Conservation (phyloP, 106 monocot species). For the Allium fistulosum region DNA sequence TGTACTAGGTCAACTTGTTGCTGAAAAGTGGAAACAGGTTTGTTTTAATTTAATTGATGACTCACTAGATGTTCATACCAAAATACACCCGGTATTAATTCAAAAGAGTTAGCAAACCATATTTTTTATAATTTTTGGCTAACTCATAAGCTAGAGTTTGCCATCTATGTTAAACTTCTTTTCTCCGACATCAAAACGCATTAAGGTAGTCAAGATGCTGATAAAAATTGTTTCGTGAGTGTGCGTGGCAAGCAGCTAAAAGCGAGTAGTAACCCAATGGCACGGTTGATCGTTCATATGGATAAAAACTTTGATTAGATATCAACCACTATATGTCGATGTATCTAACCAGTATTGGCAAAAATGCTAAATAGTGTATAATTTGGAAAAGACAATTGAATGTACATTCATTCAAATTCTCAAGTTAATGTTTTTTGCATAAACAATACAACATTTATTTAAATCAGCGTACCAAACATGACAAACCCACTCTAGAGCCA, state of each 20-base stretch:
- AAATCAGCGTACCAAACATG: too few species aligned
- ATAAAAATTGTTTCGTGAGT: background rate
- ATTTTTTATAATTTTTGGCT: background rate
- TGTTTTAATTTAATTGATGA: background rate
- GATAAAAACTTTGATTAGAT: too few species aligned
- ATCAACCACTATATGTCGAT: too few species aligned
- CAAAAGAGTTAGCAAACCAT: background rate
- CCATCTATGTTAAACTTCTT: background rate
- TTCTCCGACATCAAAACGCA: background rate
- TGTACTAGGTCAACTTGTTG: conserved; percentile 63
- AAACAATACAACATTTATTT: too few species aligned
- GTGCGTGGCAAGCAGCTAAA: background rate
- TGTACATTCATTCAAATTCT: too few species aligned
- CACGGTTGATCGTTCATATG: too few species aligned
- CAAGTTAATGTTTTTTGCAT: too few species aligned
- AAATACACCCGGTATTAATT: background rate
- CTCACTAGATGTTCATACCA: background rate
- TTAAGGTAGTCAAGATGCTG: background rate
- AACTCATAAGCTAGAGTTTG: background rate
- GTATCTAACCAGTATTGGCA: too few species aligned
- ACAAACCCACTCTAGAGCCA: too few species aligned
- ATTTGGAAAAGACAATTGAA: too few species aligned
- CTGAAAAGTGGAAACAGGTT: conserved; percentile 73
- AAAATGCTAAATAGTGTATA: too few species aligned
- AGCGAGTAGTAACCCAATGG: too few species aligned